phyloP scores from a whole-genome alignment of 768 basidiomycete species.

The Suillus lakei region DNA sequence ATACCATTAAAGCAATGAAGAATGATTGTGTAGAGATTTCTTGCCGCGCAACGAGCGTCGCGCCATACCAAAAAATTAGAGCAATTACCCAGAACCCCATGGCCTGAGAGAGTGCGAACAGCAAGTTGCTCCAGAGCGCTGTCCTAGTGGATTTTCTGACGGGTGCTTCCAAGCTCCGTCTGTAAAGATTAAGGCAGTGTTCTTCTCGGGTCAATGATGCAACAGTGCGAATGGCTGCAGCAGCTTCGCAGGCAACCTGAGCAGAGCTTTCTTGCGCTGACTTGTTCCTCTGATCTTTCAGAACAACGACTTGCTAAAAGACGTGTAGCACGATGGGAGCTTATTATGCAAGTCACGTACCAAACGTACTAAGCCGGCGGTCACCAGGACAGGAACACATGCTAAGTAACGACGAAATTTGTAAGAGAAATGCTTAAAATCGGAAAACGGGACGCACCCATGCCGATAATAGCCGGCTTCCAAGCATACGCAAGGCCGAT shows the following conservation, averaged over 20 bases:
- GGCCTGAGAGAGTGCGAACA: constrained; percentile 79
- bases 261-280: constrained; percentile 78
- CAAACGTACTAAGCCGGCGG: constrained; percentile 82
- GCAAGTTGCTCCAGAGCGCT: constrained; percentile 62
- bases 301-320: constrained; percentile 73
- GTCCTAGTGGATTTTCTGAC: constrained; percentile 64
- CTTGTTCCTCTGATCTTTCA: constrained; percentile 87
- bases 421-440: not conserved
- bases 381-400: constrained; percentile 68
- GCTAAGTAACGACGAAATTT: constrained; percentile 41
- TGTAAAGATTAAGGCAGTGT: constrained; percentile 72
- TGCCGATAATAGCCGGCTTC: constrained; percentile 81
- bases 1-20: constrained; percentile 84
- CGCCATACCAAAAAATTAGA: constrained; percentile 81
- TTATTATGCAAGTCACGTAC: constrained; percentile 40
- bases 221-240: constrained; percentile 88
- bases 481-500: constrained; percentile 81
- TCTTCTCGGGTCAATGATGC: constrained; percentile 86
- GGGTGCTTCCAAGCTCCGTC: constrained; percentile 71
- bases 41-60: constrained; percentile 57
- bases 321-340: not conserved
- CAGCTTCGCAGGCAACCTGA: constrained; percentile 91
- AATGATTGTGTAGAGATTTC: constrained; percentile 66
- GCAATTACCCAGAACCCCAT: constrained; percentile 81
- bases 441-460: constrained; percentile 51